Evolutionary conservation across 2,329 filamentous ascomycete genomes (phyloP).

Genomic region (Cytospora piceae): DNA sequence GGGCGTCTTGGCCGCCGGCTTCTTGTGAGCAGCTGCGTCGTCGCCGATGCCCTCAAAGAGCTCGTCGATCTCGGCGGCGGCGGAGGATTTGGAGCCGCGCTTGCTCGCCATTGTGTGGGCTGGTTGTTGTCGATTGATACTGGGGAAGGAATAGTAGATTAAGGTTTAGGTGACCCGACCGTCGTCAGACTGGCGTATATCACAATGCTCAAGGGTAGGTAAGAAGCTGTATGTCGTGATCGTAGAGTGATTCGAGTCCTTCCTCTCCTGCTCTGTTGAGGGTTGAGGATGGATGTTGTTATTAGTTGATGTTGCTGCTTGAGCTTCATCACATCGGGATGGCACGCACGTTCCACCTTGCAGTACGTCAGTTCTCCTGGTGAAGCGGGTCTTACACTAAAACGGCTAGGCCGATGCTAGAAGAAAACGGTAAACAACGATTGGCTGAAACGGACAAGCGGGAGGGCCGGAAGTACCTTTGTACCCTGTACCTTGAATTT

Average conservation of each 20-base stretch:
- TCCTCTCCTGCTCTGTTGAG: neutral
- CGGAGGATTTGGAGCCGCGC: constrained; percentile 58
- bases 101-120: constrained; percentile 58
- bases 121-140: neutral
- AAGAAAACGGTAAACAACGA: constrained; percentile 26
- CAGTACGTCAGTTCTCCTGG: constrained; percentile 14
- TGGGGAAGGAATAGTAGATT: neutral
- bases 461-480: neutral
- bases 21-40: constrained; percentile 55
- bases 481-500: constrained; percentile 13
- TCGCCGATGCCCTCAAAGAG: constrained; percentile 65
- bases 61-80: constrained; percentile 67
- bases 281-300: neutral
- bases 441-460: constrained; percentile 12
- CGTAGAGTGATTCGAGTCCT: neutral
- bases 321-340: too few species aligned
- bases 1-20: constrained; percentile 47
- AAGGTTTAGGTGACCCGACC: neutral
- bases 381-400: neutral
- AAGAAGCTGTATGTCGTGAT: neutral
- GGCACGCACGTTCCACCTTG: neutral
- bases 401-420: constrained; percentile 21
- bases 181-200: neutral
- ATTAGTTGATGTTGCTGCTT: too few species aligned
- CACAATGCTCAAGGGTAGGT: neutral